Base-by-base conservation (phyloP, 2,329 filamentous ascomycete genomes). In the Colletotrichum tropicale region DNA sequence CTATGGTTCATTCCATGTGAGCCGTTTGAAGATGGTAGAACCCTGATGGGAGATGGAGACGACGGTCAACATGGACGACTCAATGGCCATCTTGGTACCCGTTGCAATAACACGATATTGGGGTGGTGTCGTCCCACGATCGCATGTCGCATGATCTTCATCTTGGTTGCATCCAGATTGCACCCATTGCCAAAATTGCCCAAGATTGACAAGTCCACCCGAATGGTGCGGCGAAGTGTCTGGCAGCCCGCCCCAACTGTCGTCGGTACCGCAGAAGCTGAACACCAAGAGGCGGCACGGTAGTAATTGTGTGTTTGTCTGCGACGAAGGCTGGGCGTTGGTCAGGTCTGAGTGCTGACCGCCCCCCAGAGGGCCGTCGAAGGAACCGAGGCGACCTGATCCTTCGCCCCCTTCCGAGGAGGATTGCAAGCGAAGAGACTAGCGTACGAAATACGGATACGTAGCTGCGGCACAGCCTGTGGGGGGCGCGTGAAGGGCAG, bases 61-160 rank as follows among this genome's bases (percentile, higher is more conserved):
- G 21, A 61, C 24, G 15, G 8, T 2, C 21, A 16, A 7, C 2
- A 24, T 24, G 0, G n/a, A 28, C n/a, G 9, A 15, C 5, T 38
- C 32, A 15, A 28, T n/a, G 2, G 34, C n/a, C 30, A 21, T 64
- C 10, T 48, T 26, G 26, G 36, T 48, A 52, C 60, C 26, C n/a
- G 18, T 65, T n/a, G 36, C 15, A 32, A 24, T 48, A 34, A 30
- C 48, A 38, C 38, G 69, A 5, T 26, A 55, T 61, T 9, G 10
- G 36, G 43, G 56, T 21, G 56, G 55, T 67, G 56, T 58, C 55
- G 26, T 67, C n/a, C 56, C 55, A 30, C 64, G 56, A 73, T 52
- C 43, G 34, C 52, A 38, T 60, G 74, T 74, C 68, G 74, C 74
- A 75, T 69, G 58, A 68, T 75, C 68, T 75, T 56, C 68, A 64